Evolutionary conservation across 176 grass and related monocot species (phyloP).

Genomic region (Areca catechu): DNA sequence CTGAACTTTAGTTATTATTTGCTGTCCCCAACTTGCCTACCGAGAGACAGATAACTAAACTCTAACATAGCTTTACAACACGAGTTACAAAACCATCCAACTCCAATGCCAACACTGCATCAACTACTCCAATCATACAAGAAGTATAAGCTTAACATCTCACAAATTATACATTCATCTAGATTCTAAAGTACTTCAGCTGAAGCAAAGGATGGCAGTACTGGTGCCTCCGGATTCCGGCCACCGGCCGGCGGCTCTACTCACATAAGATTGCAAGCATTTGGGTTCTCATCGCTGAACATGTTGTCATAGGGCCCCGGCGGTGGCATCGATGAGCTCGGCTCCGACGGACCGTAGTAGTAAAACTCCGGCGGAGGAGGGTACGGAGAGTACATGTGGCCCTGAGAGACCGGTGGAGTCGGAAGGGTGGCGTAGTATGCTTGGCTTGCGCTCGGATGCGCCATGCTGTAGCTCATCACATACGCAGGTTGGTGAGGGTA

Average conservation of each 20-base stretch:
- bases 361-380: conserved; percentile 15
- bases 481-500: conserved; percentile 10
- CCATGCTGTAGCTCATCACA: conserved; percentile 36
- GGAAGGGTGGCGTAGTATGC: conserved; percentile 6
- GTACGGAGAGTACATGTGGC: not conserved
- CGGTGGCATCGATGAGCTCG: not conserved
- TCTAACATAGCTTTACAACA: too few relatives aligned
- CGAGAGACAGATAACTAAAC: too few relatives aligned
- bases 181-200: too few relatives aligned
- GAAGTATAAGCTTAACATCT: too few relatives aligned
- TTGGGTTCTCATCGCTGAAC: conserved; percentile 44
- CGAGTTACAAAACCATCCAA: too few relatives aligned
- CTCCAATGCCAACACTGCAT: too few relatives aligned
- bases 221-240: too few relatives aligned
- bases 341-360: conserved; percentile 1
- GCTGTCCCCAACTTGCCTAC: too few relatives aligned
- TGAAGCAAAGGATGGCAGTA: too few relatives aligned
- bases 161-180: too few relatives aligned
- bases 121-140: too few relatives aligned
- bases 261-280: conserved; percentile 40
- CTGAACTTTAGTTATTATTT: too few relatives aligned
- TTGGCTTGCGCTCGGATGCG: conserved; percentile 19
- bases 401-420: not conserved
- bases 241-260: not conserved
- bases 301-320: conserved; percentile 5